phyloP scores from a whole-genome alignment of 1,284 basidiomycete genomes.

The Sanghuangporus sanghuang region DNA sequence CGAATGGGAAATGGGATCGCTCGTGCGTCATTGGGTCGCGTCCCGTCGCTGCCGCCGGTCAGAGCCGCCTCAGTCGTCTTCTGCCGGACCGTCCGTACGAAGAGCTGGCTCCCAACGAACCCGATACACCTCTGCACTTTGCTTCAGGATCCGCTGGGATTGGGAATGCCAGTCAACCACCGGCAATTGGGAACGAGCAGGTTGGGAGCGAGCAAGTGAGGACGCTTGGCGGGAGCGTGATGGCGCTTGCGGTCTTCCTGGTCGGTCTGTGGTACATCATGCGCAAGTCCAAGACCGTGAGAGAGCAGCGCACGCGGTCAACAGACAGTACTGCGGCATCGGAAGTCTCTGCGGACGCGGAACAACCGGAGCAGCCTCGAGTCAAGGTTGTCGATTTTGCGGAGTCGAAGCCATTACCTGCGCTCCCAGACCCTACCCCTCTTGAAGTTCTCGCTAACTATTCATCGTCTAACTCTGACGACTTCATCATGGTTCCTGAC shows the following conservation, averaged over 20 bases:
- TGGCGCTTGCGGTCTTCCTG: constrained; percentile 11
- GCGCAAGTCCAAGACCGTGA: neutral
- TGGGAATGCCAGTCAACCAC: constrained; percentile 1
- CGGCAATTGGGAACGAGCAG: neutral
- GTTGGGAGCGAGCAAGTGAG: neutral
- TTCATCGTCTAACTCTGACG: neutral
- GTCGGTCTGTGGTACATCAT: constrained; percentile 15
- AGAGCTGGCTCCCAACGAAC: neutral
- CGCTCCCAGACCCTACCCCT: neutral
- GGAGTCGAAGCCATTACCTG: neutral
- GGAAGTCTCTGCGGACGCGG: neutral
- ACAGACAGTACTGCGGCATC: neutral
- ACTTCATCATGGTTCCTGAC: neutral
- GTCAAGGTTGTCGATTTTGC: constrained; percentile 1
- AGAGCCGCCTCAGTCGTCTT: constrained; percentile 12
- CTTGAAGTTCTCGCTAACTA: neutral
- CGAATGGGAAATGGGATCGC: constrained; percentile 38
- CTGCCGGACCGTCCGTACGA: constrained; percentile 6
- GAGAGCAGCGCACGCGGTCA: neutral
- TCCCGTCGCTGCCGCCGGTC: constrained; percentile 27
- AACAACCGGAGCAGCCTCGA: neutral
- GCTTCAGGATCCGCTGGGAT: neutral
- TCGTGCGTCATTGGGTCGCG: constrained; percentile 60
- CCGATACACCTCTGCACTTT: neutral
- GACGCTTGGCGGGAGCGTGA: constrained; percentile 9